Percentiles rank a stretch among this genome's conserved stretches.
Evolutionary conservation across 495 filamentous ascomycete species (phyloP).

Genomic region (Aspergillus funiculosus): DNA sequence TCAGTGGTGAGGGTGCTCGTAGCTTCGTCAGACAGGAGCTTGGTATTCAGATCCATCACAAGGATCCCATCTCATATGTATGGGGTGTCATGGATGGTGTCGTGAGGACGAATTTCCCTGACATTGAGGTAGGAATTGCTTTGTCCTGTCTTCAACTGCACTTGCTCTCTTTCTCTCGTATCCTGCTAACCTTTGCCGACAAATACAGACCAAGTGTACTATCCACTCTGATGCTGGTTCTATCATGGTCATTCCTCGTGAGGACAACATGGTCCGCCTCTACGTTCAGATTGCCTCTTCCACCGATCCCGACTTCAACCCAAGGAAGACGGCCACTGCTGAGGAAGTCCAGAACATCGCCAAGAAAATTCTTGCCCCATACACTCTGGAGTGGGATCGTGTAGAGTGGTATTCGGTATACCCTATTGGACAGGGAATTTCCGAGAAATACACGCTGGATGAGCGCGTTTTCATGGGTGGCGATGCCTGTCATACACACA

Average conservation of each 20-base stretch:
- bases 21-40: constrained; percentile 58
- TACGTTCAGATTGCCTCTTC: constrained; percentile 71
- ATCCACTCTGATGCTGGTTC: constrained; percentile 59
- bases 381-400: constrained; percentile 50
- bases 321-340: constrained; percentile 45
- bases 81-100: constrained; percentile 88
- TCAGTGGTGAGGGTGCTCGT: constrained; percentile 59
- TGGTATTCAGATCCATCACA: constrained; percentile 53
- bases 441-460: constrained; percentile 53
- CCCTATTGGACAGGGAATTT: constrained; percentile 57
- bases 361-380: constrained; percentile 56
- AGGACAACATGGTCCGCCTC: constrained; percentile 71
- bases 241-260: constrained; percentile 74
- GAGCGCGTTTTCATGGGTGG: constrained; percentile 57
- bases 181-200: neutral
- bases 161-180: neutral
- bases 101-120: constrained; percentile 73
- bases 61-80: constrained; percentile 59
- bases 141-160: neutral
- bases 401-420: constrained; percentile 60
- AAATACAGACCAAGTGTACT: constrained; percentile 86
- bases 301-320: constrained; percentile 53
- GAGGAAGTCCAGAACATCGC: constrained; percentile 59
- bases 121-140: constrained; percentile 54
- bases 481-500: constrained; percentile 63